Base-by-base conservation (phyloP, 202 grass and related monocot species). In the Eragrostis tef region DNA sequence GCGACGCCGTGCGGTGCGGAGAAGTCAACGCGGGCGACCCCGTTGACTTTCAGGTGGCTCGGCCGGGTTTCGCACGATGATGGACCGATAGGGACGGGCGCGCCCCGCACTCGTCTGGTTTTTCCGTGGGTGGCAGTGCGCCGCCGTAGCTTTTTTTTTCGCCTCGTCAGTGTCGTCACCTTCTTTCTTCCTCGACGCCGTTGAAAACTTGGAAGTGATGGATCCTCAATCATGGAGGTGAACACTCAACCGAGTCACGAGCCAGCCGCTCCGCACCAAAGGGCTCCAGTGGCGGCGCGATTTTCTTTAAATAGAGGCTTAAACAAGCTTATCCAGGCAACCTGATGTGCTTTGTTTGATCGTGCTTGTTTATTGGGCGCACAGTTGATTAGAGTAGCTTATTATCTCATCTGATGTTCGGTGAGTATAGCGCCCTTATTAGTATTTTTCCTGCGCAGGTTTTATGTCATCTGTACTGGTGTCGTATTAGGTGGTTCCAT, bases 41-140 rank as follows among this genome's bases (percentile, higher is more conserved):
- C n/a, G 84, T 80, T 86, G 84, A 86, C 84, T 74, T 42, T 36
- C 3, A 54, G 44, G 6, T 62, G 34, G 15, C 31, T 2, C 20
- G 1, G 9, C 22, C 47, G 11, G 24, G 24, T 81, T n/a, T 73
- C 25, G 45, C 27, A n/a, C 70, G 57, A 19, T 21, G 43, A 19
- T 2, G n/a, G 31, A 16, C n/a, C n/a, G 42, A 66, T n/a, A 66
- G 6, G 36, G 34, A 21, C 21, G 16, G 19, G 5, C 5, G 7
- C 11, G 6, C 21, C 21, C 4, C 7, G 41, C 73, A 45, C 22
- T 42, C 0, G 10, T 6, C 20, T 39, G 3, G 31, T 34, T 34
- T 34, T n/a, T n/a, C 31, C 11, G 6, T 15, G 4, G 19, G 3
- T 9, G 26, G 10, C 34, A 74, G 46, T 66, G 80, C 80, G 47